Evolutionary conservation across 2,329 filamentous ascomycete genomes (phyloP), one percentile per base, ranked within the genome.

Genomic region (Ophiostoma pallidulum): DNA sequence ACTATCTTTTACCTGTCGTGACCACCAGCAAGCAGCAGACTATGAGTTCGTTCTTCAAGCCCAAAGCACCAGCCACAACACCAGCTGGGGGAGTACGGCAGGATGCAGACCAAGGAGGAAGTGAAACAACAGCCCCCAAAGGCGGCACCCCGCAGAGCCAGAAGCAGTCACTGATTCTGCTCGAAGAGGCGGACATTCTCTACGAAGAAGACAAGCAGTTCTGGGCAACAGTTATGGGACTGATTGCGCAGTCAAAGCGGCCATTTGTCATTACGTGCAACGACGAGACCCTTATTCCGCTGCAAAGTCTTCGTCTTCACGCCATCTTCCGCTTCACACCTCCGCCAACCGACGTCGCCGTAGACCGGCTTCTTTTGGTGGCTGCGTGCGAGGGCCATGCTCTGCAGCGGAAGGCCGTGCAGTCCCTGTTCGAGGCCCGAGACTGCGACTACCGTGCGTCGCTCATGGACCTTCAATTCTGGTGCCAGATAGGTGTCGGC

Each of bases 141-240:
- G 62, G 63, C n/a, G n/a, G n/a, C 44, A 55, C 59, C 2, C 37
- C 61, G 2, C 73, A 75, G 54, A 62, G 69, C 22, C 91, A 97
- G 62, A 94, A 94, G 58, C 92, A 98, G 64, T 97, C 91, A 0
- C 69, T 98, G 18, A 96, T 98, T 52, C 71, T 98, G 2, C 72
- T 98, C 1, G 92, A 98, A 64, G 92, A 98, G 64, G 88, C 88
- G 0, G 94, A 98, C 59, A 69, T 97, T 14, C 73, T 98, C 1
- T 98, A 92, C 61, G 90, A 95, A 46, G 91, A 97, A 61, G 92
- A 98, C 62, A 91, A 88, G 63, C 84, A 91, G 53, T 98, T 98
- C 60, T 98, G 92, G 92, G 66, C 75, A 1, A 92, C 87, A 0
- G 77, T 97, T 4, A 71, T 86, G 38, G 75, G 77, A 18, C 74